Conservation (phyloP, 2,329 filamentous ascomycete species). For the Trichoderma sp. region DNA sequence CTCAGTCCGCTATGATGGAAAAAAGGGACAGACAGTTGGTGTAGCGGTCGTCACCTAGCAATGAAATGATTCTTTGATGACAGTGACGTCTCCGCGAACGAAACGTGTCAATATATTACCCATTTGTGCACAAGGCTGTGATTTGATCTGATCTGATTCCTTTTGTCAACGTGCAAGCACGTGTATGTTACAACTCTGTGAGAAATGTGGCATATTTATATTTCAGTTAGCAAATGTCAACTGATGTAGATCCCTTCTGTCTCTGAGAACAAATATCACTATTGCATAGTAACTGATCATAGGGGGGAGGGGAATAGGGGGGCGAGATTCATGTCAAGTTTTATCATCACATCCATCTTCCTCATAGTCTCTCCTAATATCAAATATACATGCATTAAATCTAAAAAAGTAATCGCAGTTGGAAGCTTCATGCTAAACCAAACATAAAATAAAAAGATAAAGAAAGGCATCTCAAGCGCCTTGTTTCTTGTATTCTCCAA, state of each 20-base stretch:
- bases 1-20: not conserved
- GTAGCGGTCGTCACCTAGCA: slow-evolving; percentile 17
- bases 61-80: slow-evolving; percentile 26
- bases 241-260: not conserved
- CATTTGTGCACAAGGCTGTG: not conserved
- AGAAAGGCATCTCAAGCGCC: not conserved
- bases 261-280: not conserved
- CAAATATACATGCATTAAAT: not conserved
- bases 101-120: not conserved
- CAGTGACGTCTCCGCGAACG: not conserved
- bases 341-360: not conserved
- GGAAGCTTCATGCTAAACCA: not conserved
- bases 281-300: too few relatives aligned
- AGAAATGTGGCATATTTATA: not conserved
- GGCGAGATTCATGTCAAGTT: too few relatives aligned
- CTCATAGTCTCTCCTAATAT: not conserved
- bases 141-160: too few relatives aligned
- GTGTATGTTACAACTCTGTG: not conserved
- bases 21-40: slow-evolving; percentile 2
- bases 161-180: not conserved
- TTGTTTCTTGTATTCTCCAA: not conserved
- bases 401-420: not conserved
- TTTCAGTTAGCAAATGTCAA: not conserved
- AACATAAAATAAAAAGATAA: not conserved
- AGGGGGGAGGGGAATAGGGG: too few relatives aligned